Percentiles rank a stretch among this genome's conserved stretches.
These are phyloP conservation scores for Nicotiana attenuata DNA, from an alignment of 257 asterid genomes.

Conservation along the genomic window DNA sequence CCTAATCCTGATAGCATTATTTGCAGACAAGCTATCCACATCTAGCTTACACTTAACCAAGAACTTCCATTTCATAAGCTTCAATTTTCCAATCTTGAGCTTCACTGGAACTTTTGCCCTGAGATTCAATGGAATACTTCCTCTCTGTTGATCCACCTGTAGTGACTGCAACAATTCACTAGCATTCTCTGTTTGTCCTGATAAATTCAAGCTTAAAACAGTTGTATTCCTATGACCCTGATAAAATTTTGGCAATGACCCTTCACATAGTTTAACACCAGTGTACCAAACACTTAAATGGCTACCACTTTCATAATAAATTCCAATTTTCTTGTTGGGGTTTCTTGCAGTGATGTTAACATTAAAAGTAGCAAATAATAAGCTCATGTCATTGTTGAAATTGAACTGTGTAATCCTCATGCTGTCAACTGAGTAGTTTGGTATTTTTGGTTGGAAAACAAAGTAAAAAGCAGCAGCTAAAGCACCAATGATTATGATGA, in stretches of 20 bases:
- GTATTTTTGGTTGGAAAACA: conserved; percentile 66
- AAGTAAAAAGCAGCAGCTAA: conserved; percentile 61
- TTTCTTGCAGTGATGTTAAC: conserved; percentile 72
- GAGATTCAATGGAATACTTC: conserved; percentile 50
- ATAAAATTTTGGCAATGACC: conserved; percentile 75
- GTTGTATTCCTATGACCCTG: conserved; percentile 96
- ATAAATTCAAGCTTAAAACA: conserved; percentile 38
- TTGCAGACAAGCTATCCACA: conserved; percentile 51
- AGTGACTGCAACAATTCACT: conserved; percentile 49
- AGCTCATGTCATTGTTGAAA: conserved; percentile 45
- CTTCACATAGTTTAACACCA: conserved; percentile 61
- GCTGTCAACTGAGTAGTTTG: conserved; percentile 66
- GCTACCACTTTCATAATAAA: conserved; percentile 74
- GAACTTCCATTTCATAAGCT: conserved; percentile 81
- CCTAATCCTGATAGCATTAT: conserved; percentile 53
- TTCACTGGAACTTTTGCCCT: conserved; percentile 77
- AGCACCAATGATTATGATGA: conserved; percentile 38
- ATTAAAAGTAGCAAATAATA: conserved; percentile 52
- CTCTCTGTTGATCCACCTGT: conserved; percentile 61
- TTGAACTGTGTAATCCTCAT: conserved; percentile 57
- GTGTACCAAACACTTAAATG: conserved; percentile 56
- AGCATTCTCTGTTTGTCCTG: conserved; percentile 66
- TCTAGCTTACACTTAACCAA: conserved; percentile 66
- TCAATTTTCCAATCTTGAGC: conserved; percentile 67
- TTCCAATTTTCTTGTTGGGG: conserved; percentile 83